A percentile compares a stretch with the other conserved stretches of the same genome.
Evolutionary conservation across 1,284 basidiomycete genomes (phyloP).

Genomic region (Albatrellus sp.): DNA sequence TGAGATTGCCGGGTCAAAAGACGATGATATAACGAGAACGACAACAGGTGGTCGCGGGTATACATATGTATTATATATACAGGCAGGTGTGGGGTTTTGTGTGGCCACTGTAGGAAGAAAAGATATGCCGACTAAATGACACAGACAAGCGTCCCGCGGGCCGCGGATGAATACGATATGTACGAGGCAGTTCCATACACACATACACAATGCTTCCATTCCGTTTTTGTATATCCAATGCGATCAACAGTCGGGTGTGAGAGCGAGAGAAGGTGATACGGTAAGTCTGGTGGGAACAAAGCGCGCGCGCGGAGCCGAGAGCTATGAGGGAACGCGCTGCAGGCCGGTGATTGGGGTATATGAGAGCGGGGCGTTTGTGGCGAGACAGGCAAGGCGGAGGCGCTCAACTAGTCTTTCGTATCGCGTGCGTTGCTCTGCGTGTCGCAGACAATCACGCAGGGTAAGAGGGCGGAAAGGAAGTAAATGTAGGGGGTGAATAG

Average conservation of each 20-base stretch:
- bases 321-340: not conserved
- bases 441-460: not conserved
- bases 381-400: conserved; percentile 34
- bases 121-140: too few relatives aligned
- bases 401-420: conserved; percentile 35
- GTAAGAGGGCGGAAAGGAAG: conserved; percentile 1
- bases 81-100: too few relatives aligned
- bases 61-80: too few relatives aligned
- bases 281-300: not conserved
- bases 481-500: not conserved
- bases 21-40: too few relatives aligned
- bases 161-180: not conserved
- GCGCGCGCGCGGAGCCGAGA: not conserved
- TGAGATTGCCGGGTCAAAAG: too few relatives aligned
- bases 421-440: conserved; percentile 38
- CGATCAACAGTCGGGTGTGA: too few relatives aligned
- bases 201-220: too few relatives aligned
- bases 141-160: too few relatives aligned
- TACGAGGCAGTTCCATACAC: not conserved
- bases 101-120: not conserved
- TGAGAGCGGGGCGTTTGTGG: conserved; percentile 17
- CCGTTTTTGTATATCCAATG: too few relatives aligned
- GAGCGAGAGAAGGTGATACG: too few relatives aligned
- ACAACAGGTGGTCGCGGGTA: too few relatives aligned
- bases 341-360: conserved; percentile 1